Base-by-base conservation (phyloP, 1,284 basidiomycete species). In the Anthracocystis setariae region DNA sequence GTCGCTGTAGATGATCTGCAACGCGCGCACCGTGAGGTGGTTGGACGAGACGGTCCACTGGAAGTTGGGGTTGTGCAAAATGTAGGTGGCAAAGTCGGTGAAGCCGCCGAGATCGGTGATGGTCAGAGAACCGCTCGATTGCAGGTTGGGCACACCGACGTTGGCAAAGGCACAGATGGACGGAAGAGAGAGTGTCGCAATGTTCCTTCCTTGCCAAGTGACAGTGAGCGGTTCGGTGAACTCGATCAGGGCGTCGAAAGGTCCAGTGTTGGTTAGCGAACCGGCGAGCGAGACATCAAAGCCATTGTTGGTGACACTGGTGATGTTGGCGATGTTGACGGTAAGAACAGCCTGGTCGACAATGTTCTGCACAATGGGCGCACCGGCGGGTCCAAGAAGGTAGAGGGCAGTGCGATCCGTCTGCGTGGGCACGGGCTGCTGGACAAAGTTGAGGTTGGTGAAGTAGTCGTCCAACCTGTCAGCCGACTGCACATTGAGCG, bases 121-220 rank as follows among this genome's bases (percentile, higher is more conserved):
- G n/a, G 70, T 78, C 38, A 82, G 53, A 55, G 64, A 56, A 46
- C 76, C 81, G 35, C 45, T 86, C 0, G 88, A 84, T 38, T 83
- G 77, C 66, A 90, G 89, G 73, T 90, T 83, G 2, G 90, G 90
- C 24, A 90, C 88, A 62, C 90, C 90, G 10, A 79, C 84, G 67
- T 90, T 87, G 8, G 90, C 90, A 20, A 87, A 86, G 21, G 89
- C 88, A 79, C 90, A 91, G n/a, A 91, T 88, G 15, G 89, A 84
- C 45, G 89, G 88, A 29, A 91, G 86, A 5, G 85, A 73, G 66
- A 92, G 89, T 7, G 85, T 84, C 3, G 89, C 91, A 62, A 92
- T 91, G 67, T 88, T 77, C n/a, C 86, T 83, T 4, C 88, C 90
- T 73, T 90, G 83, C 89, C 89, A 92, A 9, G 83, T 86, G 23